A percentile compares a stretch with the other conserved stretches of the same genome.
phyloP scores from a whole-genome alignment of 371 early-diverging fungal species.

The Mucor saturninus region DNA sequence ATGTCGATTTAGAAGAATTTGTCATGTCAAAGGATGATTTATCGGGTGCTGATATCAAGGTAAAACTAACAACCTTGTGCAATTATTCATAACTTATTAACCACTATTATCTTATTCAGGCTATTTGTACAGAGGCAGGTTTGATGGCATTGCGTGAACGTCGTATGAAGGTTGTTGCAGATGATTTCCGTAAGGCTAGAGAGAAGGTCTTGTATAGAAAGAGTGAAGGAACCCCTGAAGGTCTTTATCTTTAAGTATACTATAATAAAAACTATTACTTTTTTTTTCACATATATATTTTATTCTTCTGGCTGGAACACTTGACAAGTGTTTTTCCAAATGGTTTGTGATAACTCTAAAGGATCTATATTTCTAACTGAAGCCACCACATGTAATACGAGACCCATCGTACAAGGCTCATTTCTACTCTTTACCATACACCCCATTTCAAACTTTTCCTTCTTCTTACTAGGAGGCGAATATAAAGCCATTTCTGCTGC shows the following conservation, averaged over 20 bases:
- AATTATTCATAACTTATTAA: background rate
- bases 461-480: conserved; percentile 61
- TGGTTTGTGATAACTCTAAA: conserved; percentile 53
- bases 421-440: conserved; percentile 84
- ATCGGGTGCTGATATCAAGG: conserved; percentile 99
- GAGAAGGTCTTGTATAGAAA: conserved; percentile 99
- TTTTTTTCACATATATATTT: conserved; percentile 1
- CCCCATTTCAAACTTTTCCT: conserved; percentile 78
- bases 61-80: conserved; percentile 21
- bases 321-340: conserved; percentile 63
- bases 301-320: conserved; percentile 47
- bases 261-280: background rate
- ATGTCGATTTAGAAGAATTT: conserved; percentile 98
- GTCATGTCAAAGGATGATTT: conserved; percentile 99
- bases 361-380: conserved; percentile 55
- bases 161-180: conserved; percentile 98
- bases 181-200: conserved; percentile 98
- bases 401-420: conserved; percentile 80
- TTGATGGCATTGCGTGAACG: conserved; percentile 98
- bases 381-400: conserved; percentile 66
- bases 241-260: conserved; percentile 78
- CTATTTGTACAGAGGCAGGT: conserved; percentile 99
- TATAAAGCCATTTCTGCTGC: conserved; percentile 41
- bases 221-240: conserved; percentile 98
- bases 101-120: conserved; percentile 49